Evolutionary conservation across 2,329 filamentous ascomycete genomes (phyloP).

Genomic region (Ampelomyces quisqualis): DNA sequence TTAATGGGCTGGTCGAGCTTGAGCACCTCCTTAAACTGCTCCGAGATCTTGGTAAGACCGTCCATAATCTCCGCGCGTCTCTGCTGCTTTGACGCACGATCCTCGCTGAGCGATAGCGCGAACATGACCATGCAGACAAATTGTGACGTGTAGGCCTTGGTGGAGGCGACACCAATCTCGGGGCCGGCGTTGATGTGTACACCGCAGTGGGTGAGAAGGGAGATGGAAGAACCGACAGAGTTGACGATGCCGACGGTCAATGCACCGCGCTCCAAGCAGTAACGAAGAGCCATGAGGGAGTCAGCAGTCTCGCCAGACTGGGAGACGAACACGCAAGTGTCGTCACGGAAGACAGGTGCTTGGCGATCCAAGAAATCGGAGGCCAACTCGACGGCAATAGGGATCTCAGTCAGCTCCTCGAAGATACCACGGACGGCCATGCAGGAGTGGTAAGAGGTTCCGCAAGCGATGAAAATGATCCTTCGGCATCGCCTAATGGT

Average conservation of each 20-base stretch:
- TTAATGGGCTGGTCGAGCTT: constrained; percentile 93
- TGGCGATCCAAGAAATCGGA: constrained; percentile 97
- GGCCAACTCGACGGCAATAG: constrained; percentile 92
- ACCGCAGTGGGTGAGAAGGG: constrained; percentile 97
- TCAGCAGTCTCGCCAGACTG: constrained; percentile 98
- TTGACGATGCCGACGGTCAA: constrained; percentile 98
- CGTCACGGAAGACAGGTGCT: constrained; percentile 97
- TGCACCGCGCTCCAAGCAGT: constrained; percentile 96
- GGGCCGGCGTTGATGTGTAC: constrained; percentile 99
- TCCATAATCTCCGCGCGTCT: constrained; percentile 95
- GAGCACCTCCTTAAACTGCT: constrained; percentile 88
- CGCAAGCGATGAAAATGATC: constrained; percentile 98
- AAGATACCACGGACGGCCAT: constrained; percentile 99
- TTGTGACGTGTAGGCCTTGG: constrained; percentile 98
- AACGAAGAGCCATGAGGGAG: constrained; percentile 92
- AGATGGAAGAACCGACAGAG: constrained; percentile 97
- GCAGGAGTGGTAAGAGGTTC: constrained; percentile 97
- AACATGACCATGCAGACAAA: constrained; percentile 99
- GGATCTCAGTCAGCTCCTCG: constrained; percentile 96
- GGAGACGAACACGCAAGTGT: constrained; percentile 98
- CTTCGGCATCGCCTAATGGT: constrained; percentile 95
- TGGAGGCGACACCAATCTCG: constrained; percentile 97
- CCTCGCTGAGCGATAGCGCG: constrained; percentile 90
- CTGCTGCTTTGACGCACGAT: constrained; percentile 90
- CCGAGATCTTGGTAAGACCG: constrained; percentile 81